Base-by-base conservation (phyloP, 495 filamentous ascomycete genomes). In the Penicillium taxi region DNA sequence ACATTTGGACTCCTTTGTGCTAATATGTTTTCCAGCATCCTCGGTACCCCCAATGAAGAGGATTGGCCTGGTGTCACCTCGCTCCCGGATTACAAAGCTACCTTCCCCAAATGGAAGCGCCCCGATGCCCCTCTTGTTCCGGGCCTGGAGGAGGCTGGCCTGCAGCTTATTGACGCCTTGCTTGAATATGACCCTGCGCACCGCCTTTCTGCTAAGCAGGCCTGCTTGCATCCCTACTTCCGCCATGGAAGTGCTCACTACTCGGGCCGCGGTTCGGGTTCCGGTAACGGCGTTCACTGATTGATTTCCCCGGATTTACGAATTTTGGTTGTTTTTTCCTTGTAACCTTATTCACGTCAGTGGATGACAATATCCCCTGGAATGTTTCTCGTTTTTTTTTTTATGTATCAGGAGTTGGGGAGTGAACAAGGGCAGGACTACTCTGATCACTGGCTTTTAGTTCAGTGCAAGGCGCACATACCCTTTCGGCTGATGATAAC, bases 41-140 rank as follows among this genome's bases (percentile, higher is more conserved):
- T 96, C 30, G 93, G 93, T 45, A 99, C 91, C 5, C 91, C 91
- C 3, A 80, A 80, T 26, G 91, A 99, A 52, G 65, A 78, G 2
- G 68, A 78, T 32, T 99, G 91, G 91, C 91, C 91, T 34, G 93
- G 91, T 44, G 93, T 99, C 26, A 94, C 90, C 12, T 87, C 85
- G 12, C 96, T 95, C 67, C 91, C 93, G 28, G 93, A 99, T 56
- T 99, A 88, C 76, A 99, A 99, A 63, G 46, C 84, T 22, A 89
- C 84, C 4, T 99, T 99, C 68, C 91, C 91, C 42, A 94, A 94
- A 68, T 99, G 91, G 91, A 64, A 69, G 26, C 81, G 93, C 30
- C 85, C 90, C 43, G 63, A 70, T 29, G 62, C 68, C 4, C 59
- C 62, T 22, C 63, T 84, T 22, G 74, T 82, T 2, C 66, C 72